A percentile compares a stretch with the other conserved stretches of the same genome.
phyloP scores from a whole-genome alignment of 1,139 yeast genomes.

The Trichomonascaceae sp. region DNA sequence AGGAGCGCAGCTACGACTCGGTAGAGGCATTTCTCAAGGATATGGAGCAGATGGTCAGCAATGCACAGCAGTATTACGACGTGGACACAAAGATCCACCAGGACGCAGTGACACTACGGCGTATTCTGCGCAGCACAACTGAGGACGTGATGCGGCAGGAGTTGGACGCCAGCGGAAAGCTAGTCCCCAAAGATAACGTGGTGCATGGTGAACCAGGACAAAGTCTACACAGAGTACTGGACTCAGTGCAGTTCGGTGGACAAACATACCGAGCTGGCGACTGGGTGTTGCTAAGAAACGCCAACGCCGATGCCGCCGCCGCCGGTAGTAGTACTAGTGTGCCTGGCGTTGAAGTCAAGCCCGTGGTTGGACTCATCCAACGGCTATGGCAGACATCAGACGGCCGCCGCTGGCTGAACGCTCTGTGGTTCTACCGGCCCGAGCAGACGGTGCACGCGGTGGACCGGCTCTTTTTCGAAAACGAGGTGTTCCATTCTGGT shows the following conservation, averaged over 20 bases:
- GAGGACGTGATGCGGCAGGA: conserved; percentile 64
- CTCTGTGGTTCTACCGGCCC: conserved; percentile 96
- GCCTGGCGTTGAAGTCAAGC: too few relatives aligned
- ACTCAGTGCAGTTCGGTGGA: conserved; percentile 58
- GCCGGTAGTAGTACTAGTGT: too few relatives aligned
- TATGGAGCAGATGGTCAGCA: conserved; percentile 59
- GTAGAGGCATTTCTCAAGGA: conserved; percentile 71
- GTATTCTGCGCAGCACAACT: conserved; percentile 47
- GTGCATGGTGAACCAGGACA: too few relatives aligned
- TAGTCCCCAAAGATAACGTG: conserved; percentile 52
- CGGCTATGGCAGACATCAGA: conserved; percentile 79
- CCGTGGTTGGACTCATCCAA: conserved; percentile 88
- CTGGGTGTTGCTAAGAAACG: conserved; percentile 82
- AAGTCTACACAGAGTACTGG: conserved; percentile 76
- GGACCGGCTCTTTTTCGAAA: conserved; percentile 78
- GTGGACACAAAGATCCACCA: conserved; percentile 43
- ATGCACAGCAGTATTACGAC: conserved; percentile 56
- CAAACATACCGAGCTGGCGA: conserved; percentile 77
- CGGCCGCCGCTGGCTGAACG: conserved; percentile 79
- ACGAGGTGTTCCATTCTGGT: conserved; percentile 93
- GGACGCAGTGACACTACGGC: conserved; percentile 51
- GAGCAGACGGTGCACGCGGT: conserved; percentile 93
- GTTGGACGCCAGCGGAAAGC: conserved; percentile 32
- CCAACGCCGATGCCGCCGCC: conserved; percentile 72
- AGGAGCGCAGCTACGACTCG: conserved; percentile 66